Percentiles rank a stretch among this genome's conserved stretches.
Conservation (phyloP, 2,329 filamentous ascomycete genomes). For the Monosporascus sp. region DNA sequence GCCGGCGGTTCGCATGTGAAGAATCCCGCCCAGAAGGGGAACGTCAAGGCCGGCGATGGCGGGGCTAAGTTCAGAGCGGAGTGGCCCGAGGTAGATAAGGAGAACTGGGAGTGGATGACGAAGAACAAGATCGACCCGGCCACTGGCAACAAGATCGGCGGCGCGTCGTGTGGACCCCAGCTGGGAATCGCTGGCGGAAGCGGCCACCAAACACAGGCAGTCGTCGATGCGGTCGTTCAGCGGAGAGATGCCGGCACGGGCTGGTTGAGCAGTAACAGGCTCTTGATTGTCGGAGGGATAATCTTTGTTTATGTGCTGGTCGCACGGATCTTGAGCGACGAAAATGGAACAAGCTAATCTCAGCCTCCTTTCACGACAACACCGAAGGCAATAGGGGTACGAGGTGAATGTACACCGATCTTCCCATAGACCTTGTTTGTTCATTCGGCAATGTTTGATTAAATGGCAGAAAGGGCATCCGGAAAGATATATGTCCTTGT, state of each 20-base stretch:
- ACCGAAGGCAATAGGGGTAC: neutral
- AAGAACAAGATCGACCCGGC: constrained; percentile 71
- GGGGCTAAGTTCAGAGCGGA: constrained; percentile 84
- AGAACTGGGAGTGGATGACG: constrained; percentile 91
- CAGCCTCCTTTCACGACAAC: no score
- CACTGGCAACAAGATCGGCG: constrained; percentile 63
- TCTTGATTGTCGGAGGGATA: constrained; percentile 62
- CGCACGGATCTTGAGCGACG: constrained; percentile 62
- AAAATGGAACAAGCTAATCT: constrained; percentile 16
- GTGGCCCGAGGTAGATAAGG: constrained; percentile 82
- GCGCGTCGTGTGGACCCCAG: constrained; percentile 43
- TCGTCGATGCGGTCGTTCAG: constrained; percentile 73
- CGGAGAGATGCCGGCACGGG: constrained; percentile 74
- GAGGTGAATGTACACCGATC: neutral
- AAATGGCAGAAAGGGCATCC: no score
- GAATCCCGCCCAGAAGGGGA: constrained; percentile 57
- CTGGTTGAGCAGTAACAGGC: constrained; percentile 77
- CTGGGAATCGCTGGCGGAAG: constrained; percentile 58
- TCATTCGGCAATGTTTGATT: no score
- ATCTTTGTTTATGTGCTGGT: constrained; percentile 81
- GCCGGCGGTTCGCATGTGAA: constrained; percentile 71
- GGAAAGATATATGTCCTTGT: no score
- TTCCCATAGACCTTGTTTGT: neutral
- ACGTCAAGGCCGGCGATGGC: constrained; percentile 87
- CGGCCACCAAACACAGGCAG: constrained; percentile 58